A percentile compares a stretch with the other conserved stretches of the same genome.
These are phyloP conservation scores for Yamadazyma membranifaciens DNA, from an alignment of 1,139 yeast genomes.

Conservation along the genomic window DNA sequence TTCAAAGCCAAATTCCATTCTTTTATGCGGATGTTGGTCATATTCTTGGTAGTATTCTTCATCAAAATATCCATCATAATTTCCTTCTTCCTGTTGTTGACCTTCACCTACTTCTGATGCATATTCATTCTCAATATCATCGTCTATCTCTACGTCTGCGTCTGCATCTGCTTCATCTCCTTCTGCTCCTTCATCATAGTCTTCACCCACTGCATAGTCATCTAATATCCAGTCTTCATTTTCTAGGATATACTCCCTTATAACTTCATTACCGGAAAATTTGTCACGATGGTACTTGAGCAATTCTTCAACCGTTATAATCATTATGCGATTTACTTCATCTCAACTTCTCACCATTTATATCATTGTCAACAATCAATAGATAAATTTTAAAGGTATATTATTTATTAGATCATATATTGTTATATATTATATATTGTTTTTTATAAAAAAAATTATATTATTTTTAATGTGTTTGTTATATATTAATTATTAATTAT, in stretches of 20 bases:
- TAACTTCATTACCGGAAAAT: conserved; percentile 6
- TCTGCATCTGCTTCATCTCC: conserved; percentile 17
- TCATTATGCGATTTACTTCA: conserved; percentile 5
- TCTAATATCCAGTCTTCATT: conserved; percentile 10
- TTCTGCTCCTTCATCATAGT: background rate
- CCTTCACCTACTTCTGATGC: conserved; percentile 19
- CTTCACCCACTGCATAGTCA: background rate
- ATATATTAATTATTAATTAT: background rate
- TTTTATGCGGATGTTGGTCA: conserved; percentile 13
- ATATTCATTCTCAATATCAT: conserved; percentile 6
- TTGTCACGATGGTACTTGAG: conserved; percentile 11
- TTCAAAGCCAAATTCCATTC: conserved; percentile 7
- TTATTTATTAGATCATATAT: background rate
- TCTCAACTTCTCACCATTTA: too few relatives aligned
- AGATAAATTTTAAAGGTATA: background rate
- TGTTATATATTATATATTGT: background rate
- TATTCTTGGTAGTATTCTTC: conserved; percentile 12
- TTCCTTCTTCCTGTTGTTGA: conserved; percentile 7
- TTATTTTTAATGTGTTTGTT: background rate
- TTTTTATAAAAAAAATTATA: background rate
- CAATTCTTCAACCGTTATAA: conserved; percentile 15
- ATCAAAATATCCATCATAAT: background rate
- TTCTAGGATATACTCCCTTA: conserved; percentile 11
- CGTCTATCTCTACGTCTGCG: conserved; percentile 5
- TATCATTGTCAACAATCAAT: background rate